These are phyloP conservation scores for Cyberlindnera euphorbiiphila DNA, from an alignment of 805 yeast species.

Conservation along the genomic window DNA sequence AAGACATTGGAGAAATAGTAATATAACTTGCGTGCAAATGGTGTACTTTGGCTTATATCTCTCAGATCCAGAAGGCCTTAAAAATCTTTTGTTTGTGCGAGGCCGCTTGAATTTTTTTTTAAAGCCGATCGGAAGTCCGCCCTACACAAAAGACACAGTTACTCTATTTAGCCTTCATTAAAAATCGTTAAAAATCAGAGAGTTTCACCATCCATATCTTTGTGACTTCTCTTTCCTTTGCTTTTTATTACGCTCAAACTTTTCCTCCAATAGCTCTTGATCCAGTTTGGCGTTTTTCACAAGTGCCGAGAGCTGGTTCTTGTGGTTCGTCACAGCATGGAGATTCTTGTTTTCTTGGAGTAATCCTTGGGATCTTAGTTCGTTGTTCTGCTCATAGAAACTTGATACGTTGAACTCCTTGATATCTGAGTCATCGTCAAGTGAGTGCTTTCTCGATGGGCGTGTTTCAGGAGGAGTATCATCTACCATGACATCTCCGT, in stretches of 20 bases:
- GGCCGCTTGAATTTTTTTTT: neutral
- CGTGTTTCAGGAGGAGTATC: neutral
- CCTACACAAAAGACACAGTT: too few species aligned
- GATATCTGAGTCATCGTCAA: constrained; percentile 9
- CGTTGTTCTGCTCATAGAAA: constrained; percentile 23
- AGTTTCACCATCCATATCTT: constrained; percentile 24
- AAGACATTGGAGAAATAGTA: constrained; percentile 2
- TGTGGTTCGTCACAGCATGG: constrained; percentile 21
- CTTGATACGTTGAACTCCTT: constrained; percentile 22
- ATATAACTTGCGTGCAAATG: too few species aligned
- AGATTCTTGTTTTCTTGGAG: constrained; percentile 23
- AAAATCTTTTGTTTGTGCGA: neutral
- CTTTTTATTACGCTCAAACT: constrained; percentile 23
- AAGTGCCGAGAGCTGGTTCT: constrained; percentile 27
- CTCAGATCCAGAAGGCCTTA: too few species aligned
- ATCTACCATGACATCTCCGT: constrained; percentile 4
- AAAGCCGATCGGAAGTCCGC: too few species aligned
- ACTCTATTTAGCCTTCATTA: too few species aligned
- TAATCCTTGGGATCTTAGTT: constrained; percentile 21
- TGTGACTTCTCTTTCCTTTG: constrained; percentile 22
- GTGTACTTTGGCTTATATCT: too few species aligned
- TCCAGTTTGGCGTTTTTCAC: constrained; percentile 27
- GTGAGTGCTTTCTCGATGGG: constrained; percentile 3
- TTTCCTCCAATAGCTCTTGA: constrained; percentile 23
- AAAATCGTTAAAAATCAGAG: neutral